phyloP scores from a whole-genome alignment of 176 grass and related monocot genomes.

The Carex scoparia region DNA sequence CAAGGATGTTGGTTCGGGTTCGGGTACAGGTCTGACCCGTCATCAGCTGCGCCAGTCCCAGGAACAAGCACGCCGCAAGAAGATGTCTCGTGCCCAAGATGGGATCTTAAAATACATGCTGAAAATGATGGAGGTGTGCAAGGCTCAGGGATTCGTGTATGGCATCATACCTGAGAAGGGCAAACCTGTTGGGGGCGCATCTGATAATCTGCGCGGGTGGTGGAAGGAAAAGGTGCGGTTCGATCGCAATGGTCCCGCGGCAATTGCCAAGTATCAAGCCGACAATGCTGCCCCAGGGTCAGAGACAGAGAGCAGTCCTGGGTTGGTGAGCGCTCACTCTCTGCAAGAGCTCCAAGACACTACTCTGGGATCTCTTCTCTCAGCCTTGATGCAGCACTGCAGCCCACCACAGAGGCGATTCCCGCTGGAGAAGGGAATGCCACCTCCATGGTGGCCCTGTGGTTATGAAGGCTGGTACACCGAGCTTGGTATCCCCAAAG shows the following conservation, averaged over 20 bases:
- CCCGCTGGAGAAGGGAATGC: slow-evolving; percentile 84
- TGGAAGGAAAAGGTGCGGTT: slow-evolving; percentile 99
- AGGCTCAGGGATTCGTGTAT: slow-evolving; percentile 90
- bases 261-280: slow-evolving; percentile 79
- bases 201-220: slow-evolving; percentile 89
- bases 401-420: slow-evolving; percentile 87
- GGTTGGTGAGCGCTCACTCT: slow-evolving; percentile 49
- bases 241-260: slow-evolving; percentile 85
- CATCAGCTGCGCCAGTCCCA: slow-evolving; percentile 65
- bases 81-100: slow-evolving; percentile 98
- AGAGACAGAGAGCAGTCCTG: slow-evolving; percentile 40
- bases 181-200: slow-evolving; percentile 93
- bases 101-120: slow-evolving; percentile 99
- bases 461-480: slow-evolving; percentile 78
- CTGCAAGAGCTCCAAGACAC: slow-evolving; percentile 96
- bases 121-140: slow-evolving; percentile 99
- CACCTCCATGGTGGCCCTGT: slow-evolving; percentile 90
- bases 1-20: slow-evolving; percentile 44
- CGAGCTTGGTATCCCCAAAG: slow-evolving; percentile 61
- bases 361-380: slow-evolving; percentile 81
- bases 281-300: slow-evolving; percentile 63
- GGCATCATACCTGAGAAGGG: slow-evolving; percentile 99
- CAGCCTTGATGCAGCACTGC: slow-evolving; percentile 98
- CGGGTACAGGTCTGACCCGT: background rate
- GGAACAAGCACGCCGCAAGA: slow-evolving; percentile 94